phyloP scores from a whole-genome alignment of 2,329 filamentous ascomycete species.

The Colletotrichum horii region DNA sequence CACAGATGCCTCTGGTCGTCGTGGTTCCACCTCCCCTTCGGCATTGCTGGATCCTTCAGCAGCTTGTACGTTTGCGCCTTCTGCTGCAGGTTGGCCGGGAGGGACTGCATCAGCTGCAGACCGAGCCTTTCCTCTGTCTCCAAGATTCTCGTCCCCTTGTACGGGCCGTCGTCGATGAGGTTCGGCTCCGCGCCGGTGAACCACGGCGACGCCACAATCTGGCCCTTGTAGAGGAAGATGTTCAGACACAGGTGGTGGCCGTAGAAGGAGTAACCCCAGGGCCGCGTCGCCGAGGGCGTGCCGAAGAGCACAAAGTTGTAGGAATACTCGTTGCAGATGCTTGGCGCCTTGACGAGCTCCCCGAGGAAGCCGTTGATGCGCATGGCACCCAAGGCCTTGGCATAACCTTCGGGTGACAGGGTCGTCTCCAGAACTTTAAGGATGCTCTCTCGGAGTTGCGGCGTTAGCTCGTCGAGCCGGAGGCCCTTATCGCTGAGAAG shows the following conservation, averaged over 20 bases:
- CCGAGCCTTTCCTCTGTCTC: constrained; percentile 68
- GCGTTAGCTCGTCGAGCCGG: constrained; percentile 65
- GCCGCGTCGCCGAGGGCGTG: constrained; percentile 55
- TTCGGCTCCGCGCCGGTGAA: constrained; percentile 86
- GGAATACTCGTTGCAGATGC: constrained; percentile 74
- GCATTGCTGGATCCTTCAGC: constrained; percentile 71
- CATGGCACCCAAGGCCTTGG: constrained; percentile 73
- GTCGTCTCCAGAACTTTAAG: constrained; percentile 61
- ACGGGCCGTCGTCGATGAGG: constrained; percentile 68
- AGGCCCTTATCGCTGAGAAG: constrained; percentile 72
- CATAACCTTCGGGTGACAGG: constrained; percentile 73
- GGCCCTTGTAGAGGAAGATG: constrained; percentile 66
- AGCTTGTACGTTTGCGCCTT: constrained; percentile 62
- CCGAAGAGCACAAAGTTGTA: constrained; percentile 81
- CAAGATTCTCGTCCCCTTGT: constrained; percentile 69
- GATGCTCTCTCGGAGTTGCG: constrained; percentile 50
- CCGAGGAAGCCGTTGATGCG: constrained; percentile 78
- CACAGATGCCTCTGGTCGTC: constrained; percentile 81
- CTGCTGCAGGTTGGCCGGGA: constrained; percentile 49
- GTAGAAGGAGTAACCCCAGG: constrained; percentile 79
- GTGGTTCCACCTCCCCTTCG: constrained; percentile 74
- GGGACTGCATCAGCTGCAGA: constrained; percentile 71
- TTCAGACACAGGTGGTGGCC: constrained; percentile 81
- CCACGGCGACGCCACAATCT: constrained; percentile 74
- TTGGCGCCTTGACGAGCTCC: constrained; percentile 64